phyloP scores from a whole-genome alignment of 164 flowering plant genomes.

The Paratinospora sagittata region DNA sequence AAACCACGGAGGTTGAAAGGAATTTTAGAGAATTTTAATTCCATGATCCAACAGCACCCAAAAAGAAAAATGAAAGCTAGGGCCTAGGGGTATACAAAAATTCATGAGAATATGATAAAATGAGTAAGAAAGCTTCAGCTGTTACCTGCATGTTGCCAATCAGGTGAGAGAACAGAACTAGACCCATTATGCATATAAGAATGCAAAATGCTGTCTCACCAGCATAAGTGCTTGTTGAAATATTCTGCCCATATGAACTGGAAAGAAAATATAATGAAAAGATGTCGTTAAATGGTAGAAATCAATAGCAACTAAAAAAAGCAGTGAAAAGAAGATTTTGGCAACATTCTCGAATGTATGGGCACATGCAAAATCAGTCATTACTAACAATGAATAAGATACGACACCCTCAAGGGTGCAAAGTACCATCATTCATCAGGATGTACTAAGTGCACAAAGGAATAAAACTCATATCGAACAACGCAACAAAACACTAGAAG shows the following conservation, averaged over 20 bases:
- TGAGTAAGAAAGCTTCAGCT: neutral
- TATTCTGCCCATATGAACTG: conserved; percentile 86
- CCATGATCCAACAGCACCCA: neutral
- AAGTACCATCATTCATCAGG: too few species aligned
- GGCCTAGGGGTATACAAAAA: neutral
- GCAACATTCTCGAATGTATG: too few species aligned
- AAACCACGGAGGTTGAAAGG: neutral
- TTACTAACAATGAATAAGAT: neutral
- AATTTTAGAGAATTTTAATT: neutral
- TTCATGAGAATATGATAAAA: neutral
- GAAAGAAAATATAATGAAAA: conserved; percentile 12
- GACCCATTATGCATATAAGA: conserved; percentile 53
- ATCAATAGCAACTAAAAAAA: neutral
- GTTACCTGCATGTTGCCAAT: conserved; percentile 94
- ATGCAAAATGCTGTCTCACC: conserved; percentile 69
- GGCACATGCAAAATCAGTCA: neutral
- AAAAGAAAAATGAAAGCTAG: too few species aligned
- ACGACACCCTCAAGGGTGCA: neutral
- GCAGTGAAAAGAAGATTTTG: neutral
- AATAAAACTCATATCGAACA: too few species aligned
- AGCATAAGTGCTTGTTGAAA: conserved; percentile 51
- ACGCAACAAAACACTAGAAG: too few species aligned
- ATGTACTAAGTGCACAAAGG: too few species aligned
- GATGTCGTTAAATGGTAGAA: neutral
- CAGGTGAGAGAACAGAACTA: conserved; percentile 61